Evolutionary conservation across 2,329 filamentous ascomycete species (phyloP), one percentile per base, ranked within the genome.

Genomic region (Fusarium secorum): DNA sequence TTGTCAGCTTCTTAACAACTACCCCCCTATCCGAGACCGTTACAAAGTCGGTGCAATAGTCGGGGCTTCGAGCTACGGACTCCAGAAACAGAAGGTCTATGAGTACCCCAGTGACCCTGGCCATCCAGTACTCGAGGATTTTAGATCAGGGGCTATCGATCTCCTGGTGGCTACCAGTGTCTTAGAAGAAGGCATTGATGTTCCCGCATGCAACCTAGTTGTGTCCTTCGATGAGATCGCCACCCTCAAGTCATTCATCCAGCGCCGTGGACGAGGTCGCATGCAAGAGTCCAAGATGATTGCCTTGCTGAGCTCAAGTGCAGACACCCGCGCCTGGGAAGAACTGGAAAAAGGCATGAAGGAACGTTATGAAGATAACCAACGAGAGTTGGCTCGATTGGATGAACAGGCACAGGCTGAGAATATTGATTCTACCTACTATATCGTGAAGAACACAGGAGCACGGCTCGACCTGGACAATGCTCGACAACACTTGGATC

Each of bases 311-410:
- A 66, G 71, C 8, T 76, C 76, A 1, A 73, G 68, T 3, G 61
- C 73, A 6, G 68, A 75, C 13, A 68, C 79, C 5, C 68, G 78
- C 5, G 83, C 86, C 30, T 97, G 93, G 91, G 82, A 88, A 30
- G 75, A 78, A 0, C 83, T 96, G 20, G 95, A 98, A 76, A 78
- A 84, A 6, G 83, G 88, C n/a, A 94, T 97, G 91, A 92, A 90
- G 72, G 77, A 80, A 49, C 85, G 86, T 0, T 97, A 93, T 74
- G 86, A 90, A 66, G 86, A 93, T 46, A 89, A 94, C 10, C 78
- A 86, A 66, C 88, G 0, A 49, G 71, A 81, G 5, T 71, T 87
- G 7, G 89, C 93, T 68, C 81, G 85, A 4, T 69, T 38, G 0
- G 76, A 84, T 48, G 71, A 81, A 5, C 72, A 87, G 6, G 89